A percentile compares a stretch with the other conserved stretches of the same genome.
Conservation (phyloP, 2,329 filamentous ascomycete genomes). For the Apiospora arundinis region DNA sequence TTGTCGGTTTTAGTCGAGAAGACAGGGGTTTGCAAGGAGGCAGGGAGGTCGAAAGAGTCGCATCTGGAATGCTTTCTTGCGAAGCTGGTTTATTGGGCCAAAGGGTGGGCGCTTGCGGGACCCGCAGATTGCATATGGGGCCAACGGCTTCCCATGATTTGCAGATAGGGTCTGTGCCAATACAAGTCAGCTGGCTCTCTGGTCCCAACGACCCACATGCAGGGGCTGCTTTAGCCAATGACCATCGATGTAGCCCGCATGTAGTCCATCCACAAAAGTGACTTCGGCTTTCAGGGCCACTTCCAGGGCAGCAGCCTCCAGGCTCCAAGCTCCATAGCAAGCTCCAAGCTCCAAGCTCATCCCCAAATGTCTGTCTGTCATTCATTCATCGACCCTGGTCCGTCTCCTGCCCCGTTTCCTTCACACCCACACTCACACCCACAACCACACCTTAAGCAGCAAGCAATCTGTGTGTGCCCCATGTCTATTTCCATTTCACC, state of each 20-base stretch:
- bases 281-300: neutral
- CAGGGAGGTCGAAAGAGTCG: neutral
- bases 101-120: constrained; percentile 34
- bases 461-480: neutral
- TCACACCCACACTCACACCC: neutral
- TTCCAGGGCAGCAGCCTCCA: neutral
- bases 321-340: too few relatives aligned
- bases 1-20: constrained; percentile 6
- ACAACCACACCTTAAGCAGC: neutral
- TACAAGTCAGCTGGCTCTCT: constrained; percentile 45
- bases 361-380: constrained; percentile 7
- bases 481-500: constrained; percentile 18
- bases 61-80: constrained; percentile 10
- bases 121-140: constrained; percentile 30
- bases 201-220: constrained; percentile 23
- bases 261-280: neutral
- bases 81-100: constrained; percentile 22
- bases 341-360: neutral
- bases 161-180: constrained; percentile 41
- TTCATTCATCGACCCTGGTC: neutral
- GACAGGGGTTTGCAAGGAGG: neutral
- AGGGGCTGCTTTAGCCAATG: neutral
- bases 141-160: constrained; percentile 42
- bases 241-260: constrained; percentile 15
- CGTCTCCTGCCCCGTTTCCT: constrained; percentile 4